Evolutionary conservation across 2,329 filamentous ascomycete genomes (phyloP).

Genomic region (Fusarium cicatricum): DNA sequence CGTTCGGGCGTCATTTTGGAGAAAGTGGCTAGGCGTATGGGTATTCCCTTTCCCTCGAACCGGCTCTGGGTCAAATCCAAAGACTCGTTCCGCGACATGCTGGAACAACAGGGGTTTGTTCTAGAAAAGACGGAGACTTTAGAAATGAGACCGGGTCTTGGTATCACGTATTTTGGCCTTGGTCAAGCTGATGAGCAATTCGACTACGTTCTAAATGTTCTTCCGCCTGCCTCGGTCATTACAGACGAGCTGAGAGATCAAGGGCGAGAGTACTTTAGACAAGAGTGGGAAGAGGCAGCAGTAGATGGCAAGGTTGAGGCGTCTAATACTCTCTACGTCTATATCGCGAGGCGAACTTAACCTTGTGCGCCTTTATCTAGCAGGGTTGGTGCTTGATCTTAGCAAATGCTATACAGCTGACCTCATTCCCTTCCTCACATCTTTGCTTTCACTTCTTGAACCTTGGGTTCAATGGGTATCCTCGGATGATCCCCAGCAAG

Average conservation of each 20-base stretch:
- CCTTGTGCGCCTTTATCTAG: no score
- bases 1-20: slow-evolving; percentile 40
- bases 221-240: slow-evolving; percentile 28
- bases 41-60: slow-evolving; percentile 41
- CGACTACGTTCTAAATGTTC: slow-evolving; percentile 34
- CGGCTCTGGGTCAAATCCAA: slow-evolving; percentile 42
- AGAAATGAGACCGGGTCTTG: slow-evolving; percentile 39
- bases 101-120: slow-evolving; percentile 41
- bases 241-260: slow-evolving; percentile 35
- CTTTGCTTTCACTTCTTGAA: slow-evolving; percentile 50
- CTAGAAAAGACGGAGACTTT: slow-evolving; percentile 40
- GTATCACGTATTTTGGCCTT: slow-evolving; percentile 30
- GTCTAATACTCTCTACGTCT: slow-evolving; percentile 43
- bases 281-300: slow-evolving; percentile 44
- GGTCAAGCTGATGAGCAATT: slow-evolving; percentile 44
- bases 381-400: no score
- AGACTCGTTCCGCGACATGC: slow-evolving; percentile 40
- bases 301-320: slow-evolving; percentile 43
- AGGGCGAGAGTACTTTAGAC: slow-evolving; percentile 39
- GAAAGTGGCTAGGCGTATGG: slow-evolving; percentile 35
- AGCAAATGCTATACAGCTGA: neutral
- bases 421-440: slow-evolving; percentile 43
- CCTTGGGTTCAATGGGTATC: slow-evolving; percentile 54
- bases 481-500: slow-evolving; percentile 65
- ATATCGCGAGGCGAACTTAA: slow-evolving; percentile 40